A percentile compares a stretch with the other conserved stretches of the same genome.
Evolutionary conservation across 2,329 filamentous ascomycete species (phyloP).

Genomic region (Fusarium longipes): DNA sequence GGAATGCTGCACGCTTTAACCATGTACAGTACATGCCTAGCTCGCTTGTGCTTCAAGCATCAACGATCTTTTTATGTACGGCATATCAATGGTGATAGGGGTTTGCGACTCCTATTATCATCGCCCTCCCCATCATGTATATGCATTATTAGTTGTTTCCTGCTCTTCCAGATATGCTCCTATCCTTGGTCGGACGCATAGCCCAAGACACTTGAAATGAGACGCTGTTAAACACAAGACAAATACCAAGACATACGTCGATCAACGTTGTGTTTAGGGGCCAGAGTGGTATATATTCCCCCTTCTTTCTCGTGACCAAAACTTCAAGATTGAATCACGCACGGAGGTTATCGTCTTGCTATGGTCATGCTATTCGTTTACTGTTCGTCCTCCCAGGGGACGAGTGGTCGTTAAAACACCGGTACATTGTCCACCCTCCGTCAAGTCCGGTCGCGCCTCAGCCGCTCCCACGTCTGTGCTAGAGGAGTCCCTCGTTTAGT

Average conservation of each 20-base stretch:
- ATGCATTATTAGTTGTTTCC: constrained; percentile 1
- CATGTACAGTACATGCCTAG: constrained; percentile 3
- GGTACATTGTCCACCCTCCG: constrained; percentile 18
- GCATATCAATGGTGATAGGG: constrained; percentile 17
- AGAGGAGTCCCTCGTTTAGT: constrained; percentile 28
- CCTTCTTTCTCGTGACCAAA: not conserved
- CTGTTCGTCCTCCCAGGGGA: not conserved
- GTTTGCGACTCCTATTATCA: constrained; percentile 11
- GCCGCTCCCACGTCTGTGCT: constrained; percentile 44
- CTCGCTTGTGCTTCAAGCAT: constrained; percentile 29
- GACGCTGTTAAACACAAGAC: constrained; percentile 10
- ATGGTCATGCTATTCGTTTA: not conserved
- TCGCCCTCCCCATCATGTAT: not conserved
- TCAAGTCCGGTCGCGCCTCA: constrained; percentile 37
- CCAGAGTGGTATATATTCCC: constrained; percentile 5
- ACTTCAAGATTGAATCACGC: not conserved
- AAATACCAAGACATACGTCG: constrained; percentile 18
- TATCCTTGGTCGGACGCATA: not conserved
- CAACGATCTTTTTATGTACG: constrained; percentile 11
- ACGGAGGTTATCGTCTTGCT: not conserved
- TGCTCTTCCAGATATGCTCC: not conserved
- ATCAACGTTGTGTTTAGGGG: constrained; percentile 11
- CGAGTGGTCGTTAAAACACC: constrained; percentile 5
- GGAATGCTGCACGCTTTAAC: constrained; percentile 33
- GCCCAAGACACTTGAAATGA: not conserved